Evolutionary conservation across 805 yeast species (phyloP), one percentile per base, ranked within the genome.

Genomic region (Clavispora vitiphila): DNA sequence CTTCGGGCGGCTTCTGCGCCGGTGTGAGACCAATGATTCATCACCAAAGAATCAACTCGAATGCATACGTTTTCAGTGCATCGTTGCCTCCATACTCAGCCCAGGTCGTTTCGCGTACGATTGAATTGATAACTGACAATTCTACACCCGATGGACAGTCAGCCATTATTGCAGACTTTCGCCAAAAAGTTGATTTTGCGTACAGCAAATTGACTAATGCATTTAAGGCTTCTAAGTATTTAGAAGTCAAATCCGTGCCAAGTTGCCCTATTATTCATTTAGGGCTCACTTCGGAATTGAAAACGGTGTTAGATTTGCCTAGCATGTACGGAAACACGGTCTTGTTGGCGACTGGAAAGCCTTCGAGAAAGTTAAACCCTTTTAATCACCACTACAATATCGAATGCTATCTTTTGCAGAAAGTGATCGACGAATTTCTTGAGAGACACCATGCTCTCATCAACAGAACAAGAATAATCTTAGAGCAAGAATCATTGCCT

Each of bases 1-100:
- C 93, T 1, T 80, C 91, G 38, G 99, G 99, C 49, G 98, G 96
- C 1, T 91, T 87, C 67, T 93, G 96, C 58, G 85, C 86, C 22
- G 99, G 98, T 43, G 83, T 78, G 32, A 63, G 69, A 20, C 83
- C 83, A 41, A 87, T 93, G 88, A 79, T 89, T 25, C 81, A 82
- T 53, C 96, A 91, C 67, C 99, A 93, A 72, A 80, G 96, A 61
- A 83, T 93, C 55, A 84, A 88, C 19, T 86, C 96, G 11, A 73
- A 74, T 50, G 96, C 96, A 3, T 93, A 88, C 60, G 93, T 93
- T 46, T 93, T 87, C 61, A 85, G 95, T 55, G 99, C 99, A 7
- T 78, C 96, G 1, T 76, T 91, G 59, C 98, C 99, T 10, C 95
- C 97, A 19, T 91, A 85, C 63, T 77, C 88, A 34, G 95, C 96